Evolutionary conservation across 202 grass and related monocot genomes (phyloP), one percentile per base, ranked within the genome.

Genomic region (Schoenoplectus tabernaemontani): DNA sequence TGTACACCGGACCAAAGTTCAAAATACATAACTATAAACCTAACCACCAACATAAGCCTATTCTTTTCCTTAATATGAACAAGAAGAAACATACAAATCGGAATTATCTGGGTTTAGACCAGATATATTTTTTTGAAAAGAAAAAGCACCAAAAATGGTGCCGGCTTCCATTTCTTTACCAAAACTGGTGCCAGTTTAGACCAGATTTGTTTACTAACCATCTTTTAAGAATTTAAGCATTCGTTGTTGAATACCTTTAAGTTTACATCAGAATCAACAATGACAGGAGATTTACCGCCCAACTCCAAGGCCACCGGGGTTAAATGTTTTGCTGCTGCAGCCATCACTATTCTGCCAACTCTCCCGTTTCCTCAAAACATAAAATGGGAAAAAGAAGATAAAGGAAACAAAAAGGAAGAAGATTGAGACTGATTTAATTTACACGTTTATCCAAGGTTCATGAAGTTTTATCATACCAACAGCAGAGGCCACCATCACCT

Each of bases 271-370:
- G 91, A 91, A 86, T 96, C 96, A 59, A 99, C 83, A 68, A 99
- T 51, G 78, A 88, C 90, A 79, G 96, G 96, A 82, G 48, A 99
- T 88, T 99, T 99, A 84, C 96, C 96, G 81, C 96, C 96, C 4
- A 99, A 89, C 81, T 99, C 96, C 61, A 99, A 60, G 38, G 70
- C 58, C 23, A 99, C 92, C 1, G 96, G 96, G 9, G 96, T 99
- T 19, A 99, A 67, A 88, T 99, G 86, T 76, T 95, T 99, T 24
- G 92, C 90, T 2, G 96, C 96, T 65, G 90, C 90, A 54, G 85
- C n/a, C 92, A 99, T 85, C 51, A 99, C 92, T 71, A 96, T 84
- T 48, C 90, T 89, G 13, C 39, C 96, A 57, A 99, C 57, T 30
- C 65, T 78, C 20, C 86, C 90, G 70, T 59, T 99, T 70, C 96